Base-by-base conservation (phyloP, 495 filamentous ascomycete species). In the Hyaloscypha finlandica region DNA sequence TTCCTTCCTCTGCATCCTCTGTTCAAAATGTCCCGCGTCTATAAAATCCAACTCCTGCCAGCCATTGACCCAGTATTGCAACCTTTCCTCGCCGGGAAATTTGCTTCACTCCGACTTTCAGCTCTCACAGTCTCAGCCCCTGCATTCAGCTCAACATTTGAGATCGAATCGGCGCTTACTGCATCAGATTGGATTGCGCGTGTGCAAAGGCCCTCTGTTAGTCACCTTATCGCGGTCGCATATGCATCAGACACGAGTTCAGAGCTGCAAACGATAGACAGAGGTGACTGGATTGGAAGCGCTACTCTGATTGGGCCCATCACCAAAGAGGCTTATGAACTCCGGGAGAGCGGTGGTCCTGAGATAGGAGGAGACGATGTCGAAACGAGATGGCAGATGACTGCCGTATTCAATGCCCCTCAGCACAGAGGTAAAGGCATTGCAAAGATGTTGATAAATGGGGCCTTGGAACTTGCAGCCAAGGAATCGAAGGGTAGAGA, bases 351-450 rank as follows among this genome's bases (percentile, higher is more conserved):
- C 20, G 71, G 68, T 0, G 71, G 75, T 39, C 69, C 68, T 6
- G 14, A 63, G 0, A 12, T 37, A 8, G 12, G 35, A 8, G 33
- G 58, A 2, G 77, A 76, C 9, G 63, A 70, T 3, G 68, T 65
- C 14, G 73, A 77, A 58, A 74, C 73, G 32, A 67, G 65, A 51
- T 80, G 78, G 76, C 77, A 80, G 20, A 77, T 79, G 75, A 72
- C 77, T 1, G 76, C 76, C 32, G 48, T 80, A 20, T 80, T 75
- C 56, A 77, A 70, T 0, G 69, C 71, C 29, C 73, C 77, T 4
- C 67, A 68, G 2, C 72, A 79, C 61, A 76, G 76, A 0, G 75
- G 77, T 14, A 58, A 66, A 29, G 77, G 78, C 8, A 67, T 80
- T 29, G 78, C 74, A 0, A 72, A 70, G n/a, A 74, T 69, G 45